Evolutionary conservation across 352 stramenopile genomes (phyloP).

Genomic region (Plasmopara viticola): DNA sequence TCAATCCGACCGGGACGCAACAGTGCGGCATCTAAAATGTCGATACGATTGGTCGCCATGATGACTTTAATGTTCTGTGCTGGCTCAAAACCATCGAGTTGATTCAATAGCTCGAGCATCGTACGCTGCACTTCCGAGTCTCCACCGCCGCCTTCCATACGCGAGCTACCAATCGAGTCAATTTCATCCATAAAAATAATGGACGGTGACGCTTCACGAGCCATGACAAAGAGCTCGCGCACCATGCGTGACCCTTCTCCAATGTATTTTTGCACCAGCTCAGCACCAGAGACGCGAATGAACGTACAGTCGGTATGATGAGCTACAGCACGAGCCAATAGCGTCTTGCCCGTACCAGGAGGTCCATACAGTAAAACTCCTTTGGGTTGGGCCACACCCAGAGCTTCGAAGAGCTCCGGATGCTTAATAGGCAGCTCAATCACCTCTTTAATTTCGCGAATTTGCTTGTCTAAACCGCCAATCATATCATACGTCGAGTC

Average conservation of each 20-base stretch:
- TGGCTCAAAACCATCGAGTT: slow-evolving; percentile 95
- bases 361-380: slow-evolving; percentile 93
- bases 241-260: slow-evolving; percentile 98
- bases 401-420: slow-evolving; percentile 98
- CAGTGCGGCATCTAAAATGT: slow-evolving; percentile 97
- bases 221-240: slow-evolving; percentile 99
- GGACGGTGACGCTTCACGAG: slow-evolving; percentile 92
- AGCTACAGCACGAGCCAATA: slow-evolving; percentile 96
- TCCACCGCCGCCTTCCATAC: slow-evolving; percentile 88
- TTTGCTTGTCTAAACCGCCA: slow-evolving; percentile 98
- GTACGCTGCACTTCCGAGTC: slow-evolving; percentile 99
- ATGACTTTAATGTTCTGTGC: slow-evolving; percentile 99
- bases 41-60: slow-evolving; percentile 99
- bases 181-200: slow-evolving; percentile 99
- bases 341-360: slow-evolving; percentile 97
- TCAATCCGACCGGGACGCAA: slow-evolving; percentile 97
- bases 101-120: slow-evolving; percentile 99
- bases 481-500: slow-evolving; percentile 99
- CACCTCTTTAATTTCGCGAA: slow-evolving; percentile 99
- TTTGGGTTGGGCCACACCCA: slow-evolving; percentile 98
- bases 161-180: slow-evolving; percentile 96
- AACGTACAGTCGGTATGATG: slow-evolving; percentile 99
- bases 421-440: slow-evolving; percentile 99
- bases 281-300: slow-evolving; percentile 97
- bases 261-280: slow-evolving; percentile 99